Evolutionary conservation across 176 grass and related monocot species (phyloP).

Genomic region (Avena eriantha): DNA sequence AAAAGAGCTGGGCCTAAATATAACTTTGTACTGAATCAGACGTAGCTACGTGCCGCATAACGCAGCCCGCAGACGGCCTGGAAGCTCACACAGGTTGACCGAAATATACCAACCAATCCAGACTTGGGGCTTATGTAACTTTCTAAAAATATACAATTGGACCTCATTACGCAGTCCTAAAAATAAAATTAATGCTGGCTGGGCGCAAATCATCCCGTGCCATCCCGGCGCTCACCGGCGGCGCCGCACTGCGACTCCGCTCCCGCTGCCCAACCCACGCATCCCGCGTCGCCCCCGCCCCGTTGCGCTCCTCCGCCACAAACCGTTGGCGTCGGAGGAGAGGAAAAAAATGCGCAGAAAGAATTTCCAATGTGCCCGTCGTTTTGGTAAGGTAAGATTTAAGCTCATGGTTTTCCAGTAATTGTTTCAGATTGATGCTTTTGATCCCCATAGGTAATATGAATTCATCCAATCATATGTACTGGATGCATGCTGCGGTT

Average conservation of each 20-base stretch:
- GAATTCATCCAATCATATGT: background rate
- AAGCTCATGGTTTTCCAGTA: background rate
- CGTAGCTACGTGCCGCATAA: too few species aligned
- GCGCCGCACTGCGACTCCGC: background rate
- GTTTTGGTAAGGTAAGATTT: conserved; percentile 16
- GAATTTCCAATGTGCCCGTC: background rate
- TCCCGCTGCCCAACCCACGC: background rate
- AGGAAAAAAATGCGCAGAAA: background rate
- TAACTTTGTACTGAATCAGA: too few species aligned
- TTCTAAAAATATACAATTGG: background rate
- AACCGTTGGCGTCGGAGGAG: background rate
- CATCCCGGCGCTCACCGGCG: background rate
- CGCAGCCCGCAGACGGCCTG: too few species aligned
- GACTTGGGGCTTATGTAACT: background rate
- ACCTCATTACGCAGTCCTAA: background rate
- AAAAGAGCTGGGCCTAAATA: too few species aligned
- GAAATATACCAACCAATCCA: background rate
- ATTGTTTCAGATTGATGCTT: background rate
- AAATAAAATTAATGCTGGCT: background rate
- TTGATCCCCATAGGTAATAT: background rate
- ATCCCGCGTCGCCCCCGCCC: too few species aligned
- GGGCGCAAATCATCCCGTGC: background rate
- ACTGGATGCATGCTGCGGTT: background rate
- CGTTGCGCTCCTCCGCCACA: background rate
- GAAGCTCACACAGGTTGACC: too few species aligned